A percentile compares a stretch with the other conserved stretches of the same genome.
Evolutionary conservation across 164 flowering plant species (phyloP).

Genomic region (Vitis rotundifolia): DNA sequence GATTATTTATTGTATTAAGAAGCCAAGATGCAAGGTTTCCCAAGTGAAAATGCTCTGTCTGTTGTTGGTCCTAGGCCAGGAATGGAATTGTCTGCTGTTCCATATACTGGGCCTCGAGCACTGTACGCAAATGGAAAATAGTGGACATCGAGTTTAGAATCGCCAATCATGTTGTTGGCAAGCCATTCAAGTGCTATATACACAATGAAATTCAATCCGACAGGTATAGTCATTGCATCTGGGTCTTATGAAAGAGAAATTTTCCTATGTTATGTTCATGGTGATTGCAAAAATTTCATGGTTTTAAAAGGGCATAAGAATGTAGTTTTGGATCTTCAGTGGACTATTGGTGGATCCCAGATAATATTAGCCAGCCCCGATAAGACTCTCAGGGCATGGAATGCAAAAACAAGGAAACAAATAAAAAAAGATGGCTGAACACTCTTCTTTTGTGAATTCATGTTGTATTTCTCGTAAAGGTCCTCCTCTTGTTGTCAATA

Average conservation of each 20-base stretch:
- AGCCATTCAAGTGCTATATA: constrained; percentile 95
- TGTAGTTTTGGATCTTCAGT: constrained; percentile 89
- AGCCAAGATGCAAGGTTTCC: constrained; percentile 47
- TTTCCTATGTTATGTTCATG: constrained; percentile 87
- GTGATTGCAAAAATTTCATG: constrained; percentile 96
- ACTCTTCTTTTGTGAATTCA: constrained; percentile 84
- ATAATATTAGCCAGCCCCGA: constrained; percentile 96
- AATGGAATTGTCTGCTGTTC: constrained; percentile 74
- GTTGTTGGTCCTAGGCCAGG: constrained; percentile 63
- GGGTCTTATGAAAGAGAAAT: constrained; percentile 96
- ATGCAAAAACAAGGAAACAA: constrained; percentile 92
- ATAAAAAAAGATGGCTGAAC: constrained; percentile 95
- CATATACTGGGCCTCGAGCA: constrained; percentile 51
- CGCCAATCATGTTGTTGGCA: constrained; percentile 84
- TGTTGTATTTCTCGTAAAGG: constrained; percentile 93
- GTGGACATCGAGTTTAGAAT: constrained; percentile 83
- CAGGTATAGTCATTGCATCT: constrained; percentile 85
- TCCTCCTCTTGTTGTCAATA: constrained; percentile 94
- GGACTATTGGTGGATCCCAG: constrained; percentile 96
- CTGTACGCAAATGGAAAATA: constrained; percentile 68
- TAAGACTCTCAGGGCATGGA: constrained; percentile 95
- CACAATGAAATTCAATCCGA: constrained; percentile 93
- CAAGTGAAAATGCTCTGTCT: constrained; percentile 65
- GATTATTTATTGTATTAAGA: not conserved
- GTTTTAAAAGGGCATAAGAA: constrained; percentile 96